phyloP scores from a whole-genome alignment of 2,329 filamentous ascomycete genomes.

The Diaporthe sp. region DNA sequence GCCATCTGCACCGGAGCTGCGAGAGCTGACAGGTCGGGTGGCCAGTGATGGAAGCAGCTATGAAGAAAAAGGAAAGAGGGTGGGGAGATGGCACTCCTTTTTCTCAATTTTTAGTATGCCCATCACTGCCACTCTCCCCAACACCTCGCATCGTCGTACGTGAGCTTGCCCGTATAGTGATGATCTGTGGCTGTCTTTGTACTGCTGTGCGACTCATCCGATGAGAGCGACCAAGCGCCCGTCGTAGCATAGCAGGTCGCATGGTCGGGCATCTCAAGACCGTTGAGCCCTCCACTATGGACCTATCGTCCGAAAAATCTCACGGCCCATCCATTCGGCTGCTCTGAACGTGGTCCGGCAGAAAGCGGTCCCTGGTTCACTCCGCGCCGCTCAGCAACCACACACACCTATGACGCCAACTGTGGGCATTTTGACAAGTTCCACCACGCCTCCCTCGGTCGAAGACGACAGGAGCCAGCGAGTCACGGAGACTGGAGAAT shows the following conservation, averaged over 20 bases:
- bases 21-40: constrained; percentile 10
- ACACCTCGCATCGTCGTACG: constrained; percentile 11
- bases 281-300: constrained; percentile 10
- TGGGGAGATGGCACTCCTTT: constrained; percentile 1
- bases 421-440: not conserved
- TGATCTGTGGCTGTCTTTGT: not conserved
- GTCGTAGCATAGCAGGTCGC: not conserved
- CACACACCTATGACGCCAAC: not conserved
- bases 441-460: not conserved
- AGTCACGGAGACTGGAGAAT: not conserved
- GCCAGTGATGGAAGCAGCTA: not conserved
- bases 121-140: constrained; percentile 8
- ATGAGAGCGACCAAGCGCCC: constrained; percentile 2
- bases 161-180: constrained; percentile 15
- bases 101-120: not conserved
- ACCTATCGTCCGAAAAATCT: not conserved
- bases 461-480: not conserved
- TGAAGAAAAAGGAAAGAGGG: constrained; percentile 4
- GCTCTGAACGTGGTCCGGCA: constrained; percentile 2
- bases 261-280: not conserved
- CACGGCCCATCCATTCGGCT: not conserved
- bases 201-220: constrained; percentile 20
- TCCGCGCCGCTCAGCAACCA: not conserved
- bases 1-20: constrained; percentile 19
- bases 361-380: not conserved